Base-by-base conservation (phyloP, 768 basidiomycete species). In the Phanerochaete sordida region DNA sequence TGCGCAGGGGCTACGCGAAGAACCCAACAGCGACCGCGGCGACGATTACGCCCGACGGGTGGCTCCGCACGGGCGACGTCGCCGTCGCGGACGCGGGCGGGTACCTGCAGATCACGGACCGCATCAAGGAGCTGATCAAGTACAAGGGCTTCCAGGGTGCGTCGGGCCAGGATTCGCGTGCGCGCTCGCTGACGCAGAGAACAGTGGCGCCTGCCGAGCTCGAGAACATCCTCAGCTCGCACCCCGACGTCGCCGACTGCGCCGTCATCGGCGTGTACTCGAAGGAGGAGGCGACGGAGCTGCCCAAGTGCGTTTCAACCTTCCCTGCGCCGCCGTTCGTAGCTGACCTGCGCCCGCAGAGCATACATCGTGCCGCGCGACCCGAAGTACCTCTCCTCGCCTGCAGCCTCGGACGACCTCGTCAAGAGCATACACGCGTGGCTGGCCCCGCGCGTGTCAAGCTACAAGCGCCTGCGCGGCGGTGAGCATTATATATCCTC, bases 171-270 rank as follows among this genome's bases (percentile, higher is more conserved):
- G 39, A 16, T 11, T 9, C 39, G 19, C 5, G 19, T 11, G n/a
- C 16, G 47, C 47, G 5, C 21, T 48, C 24, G 7, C n/a, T 47
- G 24, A 28, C 13, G 74, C 6, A 48, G 23, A 27, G 46, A 9
- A 7, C 69, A 90, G 93, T 95, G 11, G 84, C 93, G 5, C 93
- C 93, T 0, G 92, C 93, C 1, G 93, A 94, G 65, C 79, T 95
- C 4, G 93, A 95, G 66, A 81, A 83, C 27, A 74, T 92, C 0
- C 79, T 95, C 0, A 73, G 93, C 16, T 82, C 83, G 5, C 88
- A 93, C 66, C 85, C 87, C 1, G 82, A 86, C 0, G 76, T 96
- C 13, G 85, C 83, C 2, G 94, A 97, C 66, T 81, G 80, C 0
- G 93, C 86, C 13, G 93, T 95, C 24, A 87, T 95, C 58, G 91